Base-by-base conservation (phyloP, 208 protist species). In the Leishmania turanica region DNA sequence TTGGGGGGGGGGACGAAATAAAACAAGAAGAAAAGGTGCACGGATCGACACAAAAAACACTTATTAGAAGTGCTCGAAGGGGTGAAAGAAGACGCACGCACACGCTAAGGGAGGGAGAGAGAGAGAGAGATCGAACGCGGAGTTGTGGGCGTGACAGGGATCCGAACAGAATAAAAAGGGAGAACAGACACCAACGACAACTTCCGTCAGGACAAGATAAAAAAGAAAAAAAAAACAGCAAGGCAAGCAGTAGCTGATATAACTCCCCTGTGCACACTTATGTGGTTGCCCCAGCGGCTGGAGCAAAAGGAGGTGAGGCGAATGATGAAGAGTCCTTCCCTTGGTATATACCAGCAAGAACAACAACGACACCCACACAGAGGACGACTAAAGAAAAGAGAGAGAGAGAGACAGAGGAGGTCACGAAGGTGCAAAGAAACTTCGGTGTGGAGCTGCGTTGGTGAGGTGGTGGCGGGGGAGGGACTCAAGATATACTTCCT, bases 321-420 rank as follows among this genome's bases (percentile, higher is more conserved):
- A 2, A 11, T 49, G 31, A 11, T 49, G 45, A 37, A 24, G 21
- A 71, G 17, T 7, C 21, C 7, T 42, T 42, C 37, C 37, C 13
- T 71, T 47, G 65, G 37, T 71, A 71, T 71, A 24, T 47, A n/a
- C 40, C 42, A 70, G 76, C 51, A 79, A 45, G 31, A 71, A 19
- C 65, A 47, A 27, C 37, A n/a, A 40, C 31, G n/a, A 49, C 65
- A 31, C 37, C 15, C 19, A 71, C 65, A n/a, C 65, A 71, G 27
- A 47, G 7, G 7, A 71, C 24, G 40, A 40, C 31, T 51, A 47
- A 47, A 53, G 45, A 62, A 83, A 69, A 66, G 6, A 76, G 34
- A 77, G 64, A 73, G 58, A 11, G 8, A 54, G 56, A n/a, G n/a
- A n/a, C n/a, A n/a, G n/a, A 15, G 56, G 8, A 31, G 40, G 64